Conservation (phyloP, 371 early-diverging fungal species). For the Mortierella sp. region DNA sequence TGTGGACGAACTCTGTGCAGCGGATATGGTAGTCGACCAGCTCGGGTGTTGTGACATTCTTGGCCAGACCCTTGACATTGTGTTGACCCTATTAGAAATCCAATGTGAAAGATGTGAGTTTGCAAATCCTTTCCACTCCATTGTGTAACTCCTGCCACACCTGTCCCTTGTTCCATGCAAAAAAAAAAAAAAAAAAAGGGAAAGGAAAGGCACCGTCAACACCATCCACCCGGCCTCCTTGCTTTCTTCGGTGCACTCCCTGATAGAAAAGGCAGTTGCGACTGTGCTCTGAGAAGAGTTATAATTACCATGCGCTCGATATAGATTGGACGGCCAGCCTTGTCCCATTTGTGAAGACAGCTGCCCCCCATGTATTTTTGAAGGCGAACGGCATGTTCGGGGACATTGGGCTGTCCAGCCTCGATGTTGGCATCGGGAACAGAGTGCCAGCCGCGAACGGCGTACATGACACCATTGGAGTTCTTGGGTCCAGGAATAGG, state of each 20-base stretch:
- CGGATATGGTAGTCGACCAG: slow-evolving; percentile 81
- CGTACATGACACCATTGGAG: slow-evolving; percentile 76
- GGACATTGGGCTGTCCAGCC: slow-evolving; percentile 69
- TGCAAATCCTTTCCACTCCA: not conserved
- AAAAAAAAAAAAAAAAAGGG: too few relatives aligned
- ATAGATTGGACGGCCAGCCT: slow-evolving; percentile 84
- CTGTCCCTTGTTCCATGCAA: slow-evolving; percentile 5
- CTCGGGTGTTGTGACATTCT: slow-evolving; percentile 72
- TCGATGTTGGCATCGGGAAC: slow-evolving; percentile 80
- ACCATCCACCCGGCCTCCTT: not conserved
- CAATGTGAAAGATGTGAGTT: not conserved
- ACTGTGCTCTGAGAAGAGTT: not conserved
- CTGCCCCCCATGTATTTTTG: slow-evolving; percentile 84
- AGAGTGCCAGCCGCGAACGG: slow-evolving; percentile 77
- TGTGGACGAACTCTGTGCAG: slow-evolving; percentile 82
- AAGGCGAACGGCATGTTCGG: slow-evolving; percentile 77
- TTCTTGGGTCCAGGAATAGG: slow-evolving; percentile 77
- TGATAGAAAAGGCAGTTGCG: not conserved
- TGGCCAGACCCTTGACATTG: slow-evolving; percentile 80
- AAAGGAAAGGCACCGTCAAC: not conserved
- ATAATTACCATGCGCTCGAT: slow-evolving; percentile 81
- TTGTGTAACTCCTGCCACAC: not conserved
- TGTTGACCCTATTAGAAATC: slow-evolving; percentile 69
- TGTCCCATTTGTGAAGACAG: slow-evolving; percentile 86
- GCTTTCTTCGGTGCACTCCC: not conserved